phyloP scores from a whole-genome alignment of 1,284 basidiomycete species.

The Psilocybe mexicana region DNA sequence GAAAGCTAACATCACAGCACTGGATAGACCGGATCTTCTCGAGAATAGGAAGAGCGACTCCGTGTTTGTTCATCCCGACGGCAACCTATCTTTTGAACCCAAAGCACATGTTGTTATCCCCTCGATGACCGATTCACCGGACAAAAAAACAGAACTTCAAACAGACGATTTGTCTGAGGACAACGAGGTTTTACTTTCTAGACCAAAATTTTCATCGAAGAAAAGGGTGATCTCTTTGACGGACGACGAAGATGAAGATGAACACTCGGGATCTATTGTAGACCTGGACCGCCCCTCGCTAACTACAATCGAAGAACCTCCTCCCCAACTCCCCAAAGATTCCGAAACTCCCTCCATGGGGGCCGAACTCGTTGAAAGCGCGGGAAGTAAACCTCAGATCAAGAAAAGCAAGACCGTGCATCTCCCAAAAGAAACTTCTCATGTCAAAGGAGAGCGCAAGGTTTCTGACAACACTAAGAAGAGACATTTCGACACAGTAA shows the following conservation, averaged over 20 bases:
- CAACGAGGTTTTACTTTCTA: neutral
- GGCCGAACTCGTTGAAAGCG: neutral
- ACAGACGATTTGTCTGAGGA: conserved; percentile 1
- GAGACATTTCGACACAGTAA: neutral
- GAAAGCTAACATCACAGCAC: neutral
- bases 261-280: neutral
- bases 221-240: conserved; percentile 7
- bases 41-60: neutral
- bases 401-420: neutral
- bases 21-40: neutral
- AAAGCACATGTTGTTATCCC: neutral
- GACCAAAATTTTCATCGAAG: neutral
- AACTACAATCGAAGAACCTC: neutral
- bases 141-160: no score
- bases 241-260: conserved; percentile 2
- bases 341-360: neutral
- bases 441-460: neutral
- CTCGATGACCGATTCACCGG: no score
- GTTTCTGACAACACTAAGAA: neutral
- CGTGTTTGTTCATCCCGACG: conserved; percentile 9
- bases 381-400: neutral
- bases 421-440: neutral
- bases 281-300: neutral
- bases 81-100: conserved; percentile 2
- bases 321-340: neutral